A percentile compares a stretch with the other conserved stretches of the same genome.
Evolutionary conservation across 2,329 filamentous ascomycete species (phyloP).

Genomic region (Colletotrichum tropicicola): DNA sequence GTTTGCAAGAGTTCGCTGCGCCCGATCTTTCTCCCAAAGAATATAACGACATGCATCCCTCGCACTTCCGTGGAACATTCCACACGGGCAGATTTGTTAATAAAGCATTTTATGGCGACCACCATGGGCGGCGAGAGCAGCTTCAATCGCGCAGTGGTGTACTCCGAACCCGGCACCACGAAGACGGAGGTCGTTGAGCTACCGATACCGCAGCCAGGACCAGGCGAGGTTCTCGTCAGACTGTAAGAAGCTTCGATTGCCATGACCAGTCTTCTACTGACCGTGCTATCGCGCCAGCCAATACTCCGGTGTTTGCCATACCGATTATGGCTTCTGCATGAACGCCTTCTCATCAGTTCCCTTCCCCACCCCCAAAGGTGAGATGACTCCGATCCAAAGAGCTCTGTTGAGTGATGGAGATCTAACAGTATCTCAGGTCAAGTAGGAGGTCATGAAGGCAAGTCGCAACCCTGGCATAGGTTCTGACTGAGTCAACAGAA

Average conservation of each 20-base stretch:
- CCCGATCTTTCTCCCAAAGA: neutral
- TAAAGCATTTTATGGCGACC: slow-evolving; percentile 14
- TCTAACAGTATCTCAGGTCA: slow-evolving; percentile 28
- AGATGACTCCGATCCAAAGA: neutral
- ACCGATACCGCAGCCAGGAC: slow-evolving; percentile 34
- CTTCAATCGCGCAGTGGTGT: slow-evolving; percentile 35
- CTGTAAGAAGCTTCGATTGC: slow-evolving; percentile 23
- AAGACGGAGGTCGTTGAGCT: slow-evolving; percentile 37
- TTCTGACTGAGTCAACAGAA: neutral
- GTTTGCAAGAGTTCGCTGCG: neutral
- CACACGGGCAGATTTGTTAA: neutral
- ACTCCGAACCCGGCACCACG: slow-evolving; percentile 36
- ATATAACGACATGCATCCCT: slow-evolving; percentile 24
- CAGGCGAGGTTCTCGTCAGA: slow-evolving; percentile 36
- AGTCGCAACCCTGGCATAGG: neutral
- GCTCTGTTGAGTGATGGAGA: neutral
- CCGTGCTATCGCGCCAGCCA: slow-evolving; percentile 17
- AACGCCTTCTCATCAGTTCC: slow-evolving; percentile 32
- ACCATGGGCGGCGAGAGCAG: slow-evolving; percentile 23
- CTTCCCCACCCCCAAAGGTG: slow-evolving; percentile 24
- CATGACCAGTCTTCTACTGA: neutral
- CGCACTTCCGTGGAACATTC: neutral
- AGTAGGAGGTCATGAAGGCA: slow-evolving; percentile 34
- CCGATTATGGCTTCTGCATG: slow-evolving; percentile 36
- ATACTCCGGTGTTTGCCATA: slow-evolving; percentile 38